Conservation (phyloP, 352 stramenopile species). For the Pythium vanterpoolii region DNA sequence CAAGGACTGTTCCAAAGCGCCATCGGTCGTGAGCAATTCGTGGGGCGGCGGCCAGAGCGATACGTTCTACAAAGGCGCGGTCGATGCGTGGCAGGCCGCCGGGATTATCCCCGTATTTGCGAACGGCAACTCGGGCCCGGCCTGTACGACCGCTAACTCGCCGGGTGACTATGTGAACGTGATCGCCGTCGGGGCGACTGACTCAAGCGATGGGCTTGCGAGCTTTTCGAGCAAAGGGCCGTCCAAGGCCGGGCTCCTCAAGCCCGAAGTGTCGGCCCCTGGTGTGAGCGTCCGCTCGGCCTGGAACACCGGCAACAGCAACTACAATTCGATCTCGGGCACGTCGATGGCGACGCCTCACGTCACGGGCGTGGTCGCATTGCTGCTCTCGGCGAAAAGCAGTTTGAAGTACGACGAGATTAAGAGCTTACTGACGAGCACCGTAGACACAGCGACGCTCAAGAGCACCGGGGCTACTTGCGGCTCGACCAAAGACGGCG, state of each 20-base stretch:
- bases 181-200: conserved; percentile 22
- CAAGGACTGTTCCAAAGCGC: conserved; percentile 19
- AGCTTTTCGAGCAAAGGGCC: conserved; percentile 22
- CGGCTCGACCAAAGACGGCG: conserved; percentile 20
- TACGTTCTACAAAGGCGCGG: conserved; percentile 5
- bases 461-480: conserved; percentile 23
- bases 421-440: conserved; percentile 4
- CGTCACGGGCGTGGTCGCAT: conserved; percentile 25
- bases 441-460: conserved; percentile 20
- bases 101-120: conserved; percentile 30
- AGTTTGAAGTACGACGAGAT: not conserved
- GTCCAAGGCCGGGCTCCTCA: conserved; percentile 9
- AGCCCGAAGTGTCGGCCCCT: conserved; percentile 26
- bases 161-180: conserved; percentile 23
- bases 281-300: conserved; percentile 16
- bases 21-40: conserved; percentile 26
- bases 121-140: conserved; percentile 18
- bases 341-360: conserved; percentile 38
- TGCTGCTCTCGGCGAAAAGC: conserved; percentile 16
- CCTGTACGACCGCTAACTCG: conserved; percentile 11
- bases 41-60: conserved; percentile 23
- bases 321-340: conserved; percentile 21
- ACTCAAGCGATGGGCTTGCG: conserved; percentile 11
- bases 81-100: conserved; percentile 21
- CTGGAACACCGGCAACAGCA: conserved; percentile 6